A percentile compares a stretch with the other conserved stretches of the same genome.
These are phyloP conservation scores for Trichoderma koningii DNA, from an alignment of 2,329 filamentous ascomycete species.

Conservation along the genomic window DNA sequence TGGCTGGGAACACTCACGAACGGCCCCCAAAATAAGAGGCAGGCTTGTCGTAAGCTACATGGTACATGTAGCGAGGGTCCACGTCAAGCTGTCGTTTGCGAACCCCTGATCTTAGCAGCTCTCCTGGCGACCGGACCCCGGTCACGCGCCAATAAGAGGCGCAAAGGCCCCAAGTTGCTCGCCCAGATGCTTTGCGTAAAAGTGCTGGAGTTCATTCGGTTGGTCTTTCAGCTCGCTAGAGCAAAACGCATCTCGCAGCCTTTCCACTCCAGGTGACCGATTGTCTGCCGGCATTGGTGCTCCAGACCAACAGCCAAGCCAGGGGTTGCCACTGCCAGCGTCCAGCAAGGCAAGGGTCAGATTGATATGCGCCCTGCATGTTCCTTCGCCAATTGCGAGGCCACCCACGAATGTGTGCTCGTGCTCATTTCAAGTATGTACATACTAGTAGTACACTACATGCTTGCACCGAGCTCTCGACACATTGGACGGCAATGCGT, in stretches of 20 bases:
- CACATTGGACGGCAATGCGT: background rate
- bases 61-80: slow-evolving; percentile 10
- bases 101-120: slow-evolving; percentile 26
- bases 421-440: too few relatives aligned
- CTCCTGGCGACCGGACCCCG: slow-evolving; percentile 11
- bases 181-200: slow-evolving; percentile 9
- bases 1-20: slow-evolving; percentile 23
- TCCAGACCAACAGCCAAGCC: background rate
- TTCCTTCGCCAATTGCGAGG: background rate
- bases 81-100: slow-evolving; percentile 28
- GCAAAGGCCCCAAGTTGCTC: slow-evolving; percentile 5
- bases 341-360: background rate
- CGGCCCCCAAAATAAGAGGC: slow-evolving; percentile 5
- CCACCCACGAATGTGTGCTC: background rate
- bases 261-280: slow-evolving; percentile 5
- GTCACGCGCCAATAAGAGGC: slow-evolving; percentile 21
- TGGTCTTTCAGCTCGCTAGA: slow-evolving; percentile 23
- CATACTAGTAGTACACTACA: too few relatives aligned
- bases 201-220: slow-evolving; percentile 12
- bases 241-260: slow-evolving; percentile 2
- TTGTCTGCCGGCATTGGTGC: background rate
- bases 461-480: too few relatives aligned
- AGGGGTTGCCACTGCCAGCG: background rate
- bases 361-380: background rate
- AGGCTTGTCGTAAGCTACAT: slow-evolving; percentile 16